Conservation (phyloP, 371 early-diverging fungal genomes). For the Lichtheimia ornata region DNA sequence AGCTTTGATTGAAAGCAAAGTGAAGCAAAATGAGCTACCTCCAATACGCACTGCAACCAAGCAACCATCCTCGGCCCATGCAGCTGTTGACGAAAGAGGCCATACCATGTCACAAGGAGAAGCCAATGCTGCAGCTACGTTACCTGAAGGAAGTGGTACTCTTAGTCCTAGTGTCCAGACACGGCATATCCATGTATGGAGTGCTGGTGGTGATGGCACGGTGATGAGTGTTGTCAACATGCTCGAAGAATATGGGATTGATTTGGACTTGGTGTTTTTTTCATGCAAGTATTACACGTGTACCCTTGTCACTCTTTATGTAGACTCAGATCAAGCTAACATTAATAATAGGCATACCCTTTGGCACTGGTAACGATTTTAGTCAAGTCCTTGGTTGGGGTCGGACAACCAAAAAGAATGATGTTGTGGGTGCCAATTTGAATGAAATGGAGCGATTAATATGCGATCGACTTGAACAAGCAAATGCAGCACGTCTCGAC, state of each 20-base stretch:
- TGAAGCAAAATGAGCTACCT: slow-evolving; percentile 21
- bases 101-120: not conserved
- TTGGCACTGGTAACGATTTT: slow-evolving; percentile 71
- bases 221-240: slow-evolving; percentile 64
- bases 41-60: slow-evolving; percentile 5
- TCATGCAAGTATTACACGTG: slow-evolving; percentile 39
- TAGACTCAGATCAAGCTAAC: not conserved
- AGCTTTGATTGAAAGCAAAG: slow-evolving; percentile 30
- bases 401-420: slow-evolving; percentile 51
- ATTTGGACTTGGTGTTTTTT: slow-evolving; percentile 57
- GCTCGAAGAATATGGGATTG: slow-evolving; percentile 47
- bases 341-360: slow-evolving; percentile 52
- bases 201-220: slow-evolving; percentile 69
- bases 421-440: slow-evolving; percentile 49
- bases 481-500: slow-evolving; percentile 60
- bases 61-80: not conserved
- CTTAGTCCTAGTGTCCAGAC: slow-evolving; percentile 5
- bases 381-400: slow-evolving; percentile 70
- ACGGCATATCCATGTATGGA: slow-evolving; percentile 64
- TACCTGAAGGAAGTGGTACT: slow-evolving; percentile 2
- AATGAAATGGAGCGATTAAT: slow-evolving; percentile 43
- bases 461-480: slow-evolving; percentile 51
- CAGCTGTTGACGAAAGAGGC: not conserved
- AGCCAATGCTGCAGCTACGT: slow-evolving; percentile 1
- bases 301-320: not conserved